A percentile compares a stretch with the other conserved stretches of the same genome.
Conservation (phyloP, 1,284 basidiomycete species). For the Marasmius oreades region DNA sequence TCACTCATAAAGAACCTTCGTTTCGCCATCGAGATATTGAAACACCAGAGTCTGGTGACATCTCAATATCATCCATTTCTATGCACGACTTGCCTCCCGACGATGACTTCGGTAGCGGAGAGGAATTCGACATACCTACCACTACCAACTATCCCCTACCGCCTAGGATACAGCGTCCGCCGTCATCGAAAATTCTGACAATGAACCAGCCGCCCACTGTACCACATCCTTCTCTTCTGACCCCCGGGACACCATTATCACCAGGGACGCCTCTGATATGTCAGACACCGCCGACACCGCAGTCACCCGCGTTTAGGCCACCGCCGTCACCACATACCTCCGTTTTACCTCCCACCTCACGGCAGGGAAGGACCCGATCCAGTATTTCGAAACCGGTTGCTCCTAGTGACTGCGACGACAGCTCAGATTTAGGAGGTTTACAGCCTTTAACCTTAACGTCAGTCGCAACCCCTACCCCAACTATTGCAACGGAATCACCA, state of each 20-base stretch:
- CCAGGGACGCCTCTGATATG: not conserved
- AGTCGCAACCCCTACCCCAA: too few species aligned
- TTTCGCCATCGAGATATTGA: not conserved
- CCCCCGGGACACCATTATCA: not conserved
- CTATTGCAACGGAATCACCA: too few species aligned
- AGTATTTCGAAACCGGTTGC: too few species aligned
- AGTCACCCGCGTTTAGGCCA: not conserved
- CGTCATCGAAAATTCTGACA: not conserved
- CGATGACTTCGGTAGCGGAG: not conserved
- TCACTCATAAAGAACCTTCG: not conserved
- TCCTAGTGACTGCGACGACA: too few species aligned
- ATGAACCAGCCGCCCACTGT: too few species aligned
- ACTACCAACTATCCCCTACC: not conserved
- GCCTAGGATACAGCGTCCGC: not conserved
- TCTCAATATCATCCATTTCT: constrained; percentile 7
- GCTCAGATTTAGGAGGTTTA: too few species aligned
- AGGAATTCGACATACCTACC: not conserved
- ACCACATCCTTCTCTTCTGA: not conserved
- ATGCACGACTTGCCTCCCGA: not conserved
- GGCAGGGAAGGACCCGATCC: too few species aligned
- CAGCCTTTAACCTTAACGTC: too few species aligned
- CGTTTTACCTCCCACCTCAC: too few species aligned
- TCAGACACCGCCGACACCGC: not conserved
- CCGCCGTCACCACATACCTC: not conserved
- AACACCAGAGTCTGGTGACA: not conserved